phyloP scores from a whole-genome alignment of 176 grass and related monocot species.

The Ensete glaucum region DNA sequence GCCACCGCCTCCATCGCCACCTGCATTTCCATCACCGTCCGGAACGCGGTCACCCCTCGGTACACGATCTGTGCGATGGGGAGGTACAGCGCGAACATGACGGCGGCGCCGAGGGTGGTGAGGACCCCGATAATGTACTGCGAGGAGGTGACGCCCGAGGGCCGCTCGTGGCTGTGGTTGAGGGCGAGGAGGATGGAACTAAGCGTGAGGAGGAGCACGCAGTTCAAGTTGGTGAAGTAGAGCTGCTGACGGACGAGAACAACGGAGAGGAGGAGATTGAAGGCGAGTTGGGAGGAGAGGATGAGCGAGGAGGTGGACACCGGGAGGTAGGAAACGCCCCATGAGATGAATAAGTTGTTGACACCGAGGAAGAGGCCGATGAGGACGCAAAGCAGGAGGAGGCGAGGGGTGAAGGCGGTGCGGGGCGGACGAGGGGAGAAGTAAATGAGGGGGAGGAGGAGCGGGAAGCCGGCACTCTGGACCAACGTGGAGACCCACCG shows the following conservation, averaged over 20 bases:
- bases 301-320: conserved; percentile 88
- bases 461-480: conserved; percentile 77
- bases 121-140: conserved; percentile 58
- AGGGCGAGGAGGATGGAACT: conserved; percentile 45
- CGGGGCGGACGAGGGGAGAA: conserved; percentile 29
- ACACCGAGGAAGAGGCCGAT: conserved; percentile 80
- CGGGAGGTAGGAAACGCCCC: conserved; percentile 73
- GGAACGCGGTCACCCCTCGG: conserved; percentile 45
- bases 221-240: conserved; percentile 80
- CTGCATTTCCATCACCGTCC: conserved; percentile 56
- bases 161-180: conserved; percentile 27
- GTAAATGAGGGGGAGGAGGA: conserved; percentile 60
- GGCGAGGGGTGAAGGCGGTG: conserved; percentile 37
- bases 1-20: conserved; percentile 79
- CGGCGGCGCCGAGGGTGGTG: conserved; percentile 66
- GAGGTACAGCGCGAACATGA: conserved; percentile 72
- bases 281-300: conserved; percentile 80
- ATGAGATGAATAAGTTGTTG: conserved; percentile 85
- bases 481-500: conserved; percentile 85
- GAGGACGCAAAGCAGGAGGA: conserved; percentile 39
- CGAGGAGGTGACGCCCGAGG: conserved; percentile 32
- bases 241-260: conserved; percentile 70
- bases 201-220: conserved; percentile 74
- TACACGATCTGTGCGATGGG: conserved; percentile 81
- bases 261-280: conserved; percentile 71